phyloP scores from a whole-genome alignment of 2,329 filamentous ascomycete species.

The Stenocarpella maydis region DNA sequence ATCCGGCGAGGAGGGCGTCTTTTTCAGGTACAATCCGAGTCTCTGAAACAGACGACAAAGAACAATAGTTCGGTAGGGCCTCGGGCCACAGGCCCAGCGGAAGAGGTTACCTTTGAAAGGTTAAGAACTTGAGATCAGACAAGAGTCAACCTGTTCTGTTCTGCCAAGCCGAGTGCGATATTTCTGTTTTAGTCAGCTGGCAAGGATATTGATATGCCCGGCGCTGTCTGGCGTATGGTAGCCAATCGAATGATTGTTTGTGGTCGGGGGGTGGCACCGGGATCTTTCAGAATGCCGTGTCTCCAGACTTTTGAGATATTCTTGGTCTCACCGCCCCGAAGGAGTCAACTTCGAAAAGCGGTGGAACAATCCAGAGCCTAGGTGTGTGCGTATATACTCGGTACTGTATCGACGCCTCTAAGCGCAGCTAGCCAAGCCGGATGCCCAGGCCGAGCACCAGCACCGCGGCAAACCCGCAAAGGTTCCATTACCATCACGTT shows the following conservation, averaged over 20 bases:
- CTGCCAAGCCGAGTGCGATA: not conserved
- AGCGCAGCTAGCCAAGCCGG: constrained; percentile 13
- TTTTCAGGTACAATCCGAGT: not conserved
- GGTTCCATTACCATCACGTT: not conserved
- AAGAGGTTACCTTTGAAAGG: not conserved
- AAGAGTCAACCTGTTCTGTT: not conserved
- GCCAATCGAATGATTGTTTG: not conserved
- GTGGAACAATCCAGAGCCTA: constrained; percentile 14
- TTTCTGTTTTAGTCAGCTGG: constrained; percentile 1
- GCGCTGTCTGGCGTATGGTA: not conserved
- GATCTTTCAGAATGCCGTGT: constrained; percentile 17
- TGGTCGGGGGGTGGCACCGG: not conserved
- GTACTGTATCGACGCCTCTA: not conserved
- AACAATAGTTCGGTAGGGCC: not conserved
- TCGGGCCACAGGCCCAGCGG: not conserved
- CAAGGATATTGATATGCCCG: not conserved
- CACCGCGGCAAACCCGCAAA: constrained; percentile 23
- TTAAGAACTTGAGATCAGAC: not conserved
- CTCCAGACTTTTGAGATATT: constrained; percentile 14
- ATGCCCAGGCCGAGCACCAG: constrained; percentile 9
- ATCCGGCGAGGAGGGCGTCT: not conserved
- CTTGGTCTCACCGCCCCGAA: constrained; percentile 18
- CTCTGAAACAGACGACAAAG: too few relatives aligned
- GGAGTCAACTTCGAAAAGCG: constrained; percentile 6
- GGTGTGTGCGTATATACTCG: constrained; percentile 13